Conservation (phyloP, 2,329 filamentous ascomycete genomes). For the Fusarium liriodendri region DNA sequence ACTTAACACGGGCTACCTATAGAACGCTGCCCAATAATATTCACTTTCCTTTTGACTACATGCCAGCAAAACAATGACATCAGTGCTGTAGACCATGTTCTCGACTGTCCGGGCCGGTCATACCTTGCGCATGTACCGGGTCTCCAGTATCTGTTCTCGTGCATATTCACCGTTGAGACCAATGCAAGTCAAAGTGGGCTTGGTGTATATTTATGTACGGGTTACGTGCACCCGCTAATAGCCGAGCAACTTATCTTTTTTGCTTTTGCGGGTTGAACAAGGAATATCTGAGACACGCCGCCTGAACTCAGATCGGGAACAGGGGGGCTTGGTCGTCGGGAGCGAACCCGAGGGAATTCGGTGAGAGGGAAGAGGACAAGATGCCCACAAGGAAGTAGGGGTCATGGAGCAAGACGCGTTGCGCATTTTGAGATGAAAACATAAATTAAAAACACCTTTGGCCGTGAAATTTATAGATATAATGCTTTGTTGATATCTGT, state of each 20-base stretch:
- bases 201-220: background rate
- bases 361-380: background rate
- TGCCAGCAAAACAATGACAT: background rate
- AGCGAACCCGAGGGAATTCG: background rate
- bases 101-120: background rate
- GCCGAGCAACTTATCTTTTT: background rate
- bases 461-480: background rate
- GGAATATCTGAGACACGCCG: background rate
- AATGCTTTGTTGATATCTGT: background rate
- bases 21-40: background rate
- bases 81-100: background rate
- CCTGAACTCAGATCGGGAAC: background rate
- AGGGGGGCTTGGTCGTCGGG: background rate
- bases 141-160: background rate
- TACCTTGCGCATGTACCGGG: background rate
- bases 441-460: background rate
- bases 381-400: background rate
- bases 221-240: background rate
- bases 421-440: background rate
- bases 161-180: background rate
- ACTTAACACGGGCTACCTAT: too few species aligned
- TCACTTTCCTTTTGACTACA: background rate
- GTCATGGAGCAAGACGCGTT: background rate
- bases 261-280: background rate
- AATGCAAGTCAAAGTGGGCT: background rate